A percentile compares a stretch with the other conserved stretches of the same genome.
phyloP scores from a whole-genome alignment of 805 yeast species.

The Phaffomyces opuntiae region DNA sequence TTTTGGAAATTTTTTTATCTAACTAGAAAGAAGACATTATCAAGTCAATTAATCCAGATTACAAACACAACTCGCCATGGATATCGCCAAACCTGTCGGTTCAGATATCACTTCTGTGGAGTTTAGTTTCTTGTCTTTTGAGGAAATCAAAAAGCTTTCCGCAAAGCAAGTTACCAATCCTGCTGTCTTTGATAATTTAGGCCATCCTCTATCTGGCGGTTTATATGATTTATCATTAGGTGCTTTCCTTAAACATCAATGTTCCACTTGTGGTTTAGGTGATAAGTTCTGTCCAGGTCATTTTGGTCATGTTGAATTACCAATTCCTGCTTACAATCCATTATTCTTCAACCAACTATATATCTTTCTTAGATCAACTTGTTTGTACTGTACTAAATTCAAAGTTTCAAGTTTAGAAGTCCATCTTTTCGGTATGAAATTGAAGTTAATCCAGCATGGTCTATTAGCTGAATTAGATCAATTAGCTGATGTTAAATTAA shows the following conservation, averaged over 20 bases:
- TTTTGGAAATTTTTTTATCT: background rate
- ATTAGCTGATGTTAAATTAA: constrained; percentile 52
- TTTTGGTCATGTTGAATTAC: constrained; percentile 95
- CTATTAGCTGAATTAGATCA: constrained; percentile 70
- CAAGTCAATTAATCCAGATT: too few species aligned
- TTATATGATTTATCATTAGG: constrained; percentile 93
- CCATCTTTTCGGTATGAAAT: constrained; percentile 71
- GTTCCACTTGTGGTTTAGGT: constrained; percentile 94
- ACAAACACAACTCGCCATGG: constrained; percentile 46
- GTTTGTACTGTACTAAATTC: constrained; percentile 88
- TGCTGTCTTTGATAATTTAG: constrained; percentile 89
- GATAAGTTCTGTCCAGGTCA: constrained; percentile 97
- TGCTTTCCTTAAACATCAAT: constrained; percentile 76
- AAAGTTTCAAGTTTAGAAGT: constrained; percentile 61
- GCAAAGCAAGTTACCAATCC: constrained; percentile 96
- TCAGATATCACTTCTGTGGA: constrained; percentile 90
- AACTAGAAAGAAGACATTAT: background rate
- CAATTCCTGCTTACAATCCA: constrained; percentile 93
- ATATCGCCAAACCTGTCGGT: constrained; percentile 94
- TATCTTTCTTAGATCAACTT: constrained; percentile 72
- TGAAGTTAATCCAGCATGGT: constrained; percentile 82
- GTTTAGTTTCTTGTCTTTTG: constrained; percentile 75
- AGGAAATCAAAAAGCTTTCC: constrained; percentile 78
- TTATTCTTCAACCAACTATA: constrained; percentile 88
- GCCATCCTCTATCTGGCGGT: constrained; percentile 94